These are phyloP conservation scores for Psilocybe cubensis DNA, from an alignment of 768 basidiomycete species.

Conservation along the genomic window DNA sequence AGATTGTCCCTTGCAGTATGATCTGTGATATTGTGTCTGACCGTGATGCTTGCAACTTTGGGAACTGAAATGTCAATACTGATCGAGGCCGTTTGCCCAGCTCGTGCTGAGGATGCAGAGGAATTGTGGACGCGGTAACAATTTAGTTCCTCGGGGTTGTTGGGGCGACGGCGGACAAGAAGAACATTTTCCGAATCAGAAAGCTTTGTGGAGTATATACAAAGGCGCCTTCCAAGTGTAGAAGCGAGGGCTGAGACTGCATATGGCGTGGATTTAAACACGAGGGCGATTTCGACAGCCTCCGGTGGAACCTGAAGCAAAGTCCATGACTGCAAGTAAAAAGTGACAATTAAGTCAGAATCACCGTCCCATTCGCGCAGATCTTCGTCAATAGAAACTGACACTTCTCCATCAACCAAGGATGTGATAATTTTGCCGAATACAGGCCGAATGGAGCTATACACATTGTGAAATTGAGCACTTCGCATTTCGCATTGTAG, in stretches of 20 bases:
- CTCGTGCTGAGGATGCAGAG: background rate
- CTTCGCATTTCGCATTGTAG: constrained; percentile 38
- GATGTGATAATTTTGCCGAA: constrained; percentile 32
- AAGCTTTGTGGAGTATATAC: constrained; percentile 31
- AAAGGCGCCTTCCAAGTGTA: constrained; percentile 29
- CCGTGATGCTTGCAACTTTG: constrained; percentile 19
- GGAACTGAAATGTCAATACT: constrained; percentile 12
- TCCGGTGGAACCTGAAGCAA: constrained; percentile 24
- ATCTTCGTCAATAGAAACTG: constrained; percentile 34
- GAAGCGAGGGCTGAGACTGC: constrained; percentile 11
- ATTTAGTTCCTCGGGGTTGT: constrained; percentile 19
- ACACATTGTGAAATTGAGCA: constrained; percentile 29
- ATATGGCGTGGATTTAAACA: constrained; percentile 27
- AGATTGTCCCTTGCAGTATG: constrained; percentile 20
- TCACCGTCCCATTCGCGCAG: constrained; percentile 31
- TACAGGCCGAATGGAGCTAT: constrained; percentile 33
- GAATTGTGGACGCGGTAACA: constrained; percentile 6
- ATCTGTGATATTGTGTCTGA: constrained; percentile 24
- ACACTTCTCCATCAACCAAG: constrained; percentile 3
- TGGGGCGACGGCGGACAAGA: constrained; percentile 31
- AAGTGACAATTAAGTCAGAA: constrained; percentile 38
- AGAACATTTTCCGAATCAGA: constrained; percentile 32
- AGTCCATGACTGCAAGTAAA: constrained; percentile 35
- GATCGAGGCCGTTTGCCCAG: constrained; percentile 4
- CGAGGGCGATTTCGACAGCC: constrained; percentile 27